Conservation (phyloP, 768 basidiomycete species). For the Lenzites betulinus region DNA sequence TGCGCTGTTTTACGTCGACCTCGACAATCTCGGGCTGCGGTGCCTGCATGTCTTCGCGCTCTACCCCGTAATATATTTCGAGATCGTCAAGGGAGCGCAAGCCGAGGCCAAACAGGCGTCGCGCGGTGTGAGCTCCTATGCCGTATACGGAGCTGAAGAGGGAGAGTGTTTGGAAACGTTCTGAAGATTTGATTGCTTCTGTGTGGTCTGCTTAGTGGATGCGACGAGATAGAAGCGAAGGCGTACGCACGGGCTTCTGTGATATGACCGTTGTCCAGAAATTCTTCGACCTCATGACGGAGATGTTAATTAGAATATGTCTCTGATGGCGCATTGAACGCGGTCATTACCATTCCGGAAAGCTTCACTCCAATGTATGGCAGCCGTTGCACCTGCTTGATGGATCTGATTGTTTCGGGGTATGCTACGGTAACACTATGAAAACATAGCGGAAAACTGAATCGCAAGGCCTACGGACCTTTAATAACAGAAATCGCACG, state of each 20-base stretch:
- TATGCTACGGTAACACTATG: constrained; percentile 27
- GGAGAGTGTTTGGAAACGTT: constrained; percentile 58
- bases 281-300: constrained; percentile 60
- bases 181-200: constrained; percentile 50
- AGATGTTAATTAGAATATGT: background rate
- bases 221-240: background rate
- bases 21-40: constrained; percentile 29
- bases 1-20: constrained; percentile 25
- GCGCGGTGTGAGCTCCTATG: constrained; percentile 72
- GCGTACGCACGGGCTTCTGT: constrained; percentile 54
- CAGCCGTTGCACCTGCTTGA: constrained; percentile 33
- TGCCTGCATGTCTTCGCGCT: constrained; percentile 27
- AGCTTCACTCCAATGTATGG: constrained; percentile 44
- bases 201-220: background rate
- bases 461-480: constrained; percentile 19
- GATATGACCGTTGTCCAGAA: constrained; percentile 52
- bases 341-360: constrained; percentile 22
- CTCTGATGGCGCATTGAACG: background rate
- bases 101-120: constrained; percentile 62
- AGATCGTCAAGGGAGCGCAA: constrained; percentile 71
- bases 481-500: constrained; percentile 65
- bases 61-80: constrained; percentile 61
- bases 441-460: background rate
- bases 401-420: constrained; percentile 33
- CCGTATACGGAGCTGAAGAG: constrained; percentile 68